Base-by-base conservation (phyloP, 2,329 filamentous ascomycete genomes). In the Aureobasidium sp. region DNA sequence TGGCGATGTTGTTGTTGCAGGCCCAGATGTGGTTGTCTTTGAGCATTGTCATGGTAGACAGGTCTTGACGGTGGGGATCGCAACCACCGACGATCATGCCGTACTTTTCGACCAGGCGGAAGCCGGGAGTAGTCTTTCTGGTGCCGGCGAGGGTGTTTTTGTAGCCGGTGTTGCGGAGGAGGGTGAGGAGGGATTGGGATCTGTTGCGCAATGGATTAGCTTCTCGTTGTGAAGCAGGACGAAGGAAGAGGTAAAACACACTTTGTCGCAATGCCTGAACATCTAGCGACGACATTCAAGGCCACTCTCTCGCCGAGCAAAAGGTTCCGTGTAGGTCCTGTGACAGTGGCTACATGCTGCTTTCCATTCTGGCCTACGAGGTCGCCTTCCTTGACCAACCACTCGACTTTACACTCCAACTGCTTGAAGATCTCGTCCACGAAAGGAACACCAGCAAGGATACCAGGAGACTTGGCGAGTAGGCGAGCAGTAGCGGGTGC, bases 1-100 rank as follows among this genome's bases (percentile, higher is more conserved):
- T 85, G 1, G 88, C 86, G 74, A 99, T 97, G 71, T 88, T 90
- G 30, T 81, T 80, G 47, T 88, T 88, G 59, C 89, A 87, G 65
- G 90, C 91, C 88, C 93, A 97, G 62, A 99, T 88, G 76, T 99
- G 94, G 76, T 99, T 99, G 76, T 99, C 94, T 79, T 99, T 99
- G 66, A 99, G 82, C 94, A 99, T 99, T 61, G 92, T 92, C 94
- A 99, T 97, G 66, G 87, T 84, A 73, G 74, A 77, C 3, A 99
- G 80, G 73, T 99, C 94, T 76, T 96, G 90, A 36, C 94, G 82
- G 75, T 99, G 94, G 3, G 87, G 85, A 76, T 99, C 94, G 16
- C 91, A 92, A 11, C 94, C 94, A 61, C 93, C 94, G 16, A 96
- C 88, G 27, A 97, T 79, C 88, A 99, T 97, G 67, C 91, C 94